These are phyloP conservation scores for Sporobolomyces phaffii DNA, from an alignment of 768 basidiomycete genomes.

Conservation along the genomic window DNA sequence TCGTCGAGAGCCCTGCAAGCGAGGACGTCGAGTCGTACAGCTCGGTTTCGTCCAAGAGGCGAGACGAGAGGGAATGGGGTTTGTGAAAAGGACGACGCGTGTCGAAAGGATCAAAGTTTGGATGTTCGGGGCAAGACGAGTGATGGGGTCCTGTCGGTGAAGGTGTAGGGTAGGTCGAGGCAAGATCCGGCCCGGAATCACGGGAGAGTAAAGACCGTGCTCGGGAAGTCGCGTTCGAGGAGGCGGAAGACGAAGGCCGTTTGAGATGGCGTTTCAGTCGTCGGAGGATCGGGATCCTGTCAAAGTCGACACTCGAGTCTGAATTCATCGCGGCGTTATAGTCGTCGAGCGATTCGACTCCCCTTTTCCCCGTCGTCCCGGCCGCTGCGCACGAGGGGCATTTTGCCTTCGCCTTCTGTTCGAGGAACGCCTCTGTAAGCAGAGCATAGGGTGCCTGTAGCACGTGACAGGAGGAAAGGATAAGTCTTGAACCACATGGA, in stretches of 20 bases:
- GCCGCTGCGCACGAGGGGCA: not conserved
- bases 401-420: constrained; percentile 1
- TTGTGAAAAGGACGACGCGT: not conserved
- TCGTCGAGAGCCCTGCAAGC: constrained; percentile 1
- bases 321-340: constrained; percentile 10
- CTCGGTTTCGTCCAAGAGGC: constrained; percentile 3
- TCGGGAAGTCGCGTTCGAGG: no score
- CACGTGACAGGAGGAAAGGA: no score
- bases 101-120: constrained; percentile 1
- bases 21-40: not conserved
- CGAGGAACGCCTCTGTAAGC: constrained; percentile 9
- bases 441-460: constrained; percentile 11
- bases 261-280: not conserved
- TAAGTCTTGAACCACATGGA: not conserved
- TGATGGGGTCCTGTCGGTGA: no score
- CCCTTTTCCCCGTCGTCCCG: not conserved
- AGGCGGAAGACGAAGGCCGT: not conserved
- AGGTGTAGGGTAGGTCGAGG: no score
- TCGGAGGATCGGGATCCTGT: constrained; percentile 2
- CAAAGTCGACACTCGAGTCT: constrained; percentile 5
- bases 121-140: not conserved
- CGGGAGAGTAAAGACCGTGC: no score
- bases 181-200: no score
- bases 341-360: constrained; percentile 3
- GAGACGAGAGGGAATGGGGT: constrained; percentile 13